Percentiles rank a stretch among this genome's conserved stretches.
These are phyloP conservation scores for Phytophthora litchii DNA, from an alignment of 352 stramenopile genomes.

Conservation along the genomic window DNA sequence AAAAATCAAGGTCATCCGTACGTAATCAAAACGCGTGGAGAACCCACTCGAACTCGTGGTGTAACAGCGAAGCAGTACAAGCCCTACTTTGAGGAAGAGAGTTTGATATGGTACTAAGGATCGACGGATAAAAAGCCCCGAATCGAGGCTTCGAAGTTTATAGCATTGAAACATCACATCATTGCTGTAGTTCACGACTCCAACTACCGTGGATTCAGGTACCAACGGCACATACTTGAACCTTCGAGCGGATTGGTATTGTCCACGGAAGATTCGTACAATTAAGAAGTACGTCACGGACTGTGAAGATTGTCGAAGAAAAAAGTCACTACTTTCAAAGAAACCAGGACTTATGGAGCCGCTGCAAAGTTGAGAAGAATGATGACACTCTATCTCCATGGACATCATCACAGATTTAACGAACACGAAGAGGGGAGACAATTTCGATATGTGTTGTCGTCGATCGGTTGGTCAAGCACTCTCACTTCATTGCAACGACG, in stretches of 20 bases:
- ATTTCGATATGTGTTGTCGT: too few relatives aligned
- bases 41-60: slow-evolving; percentile 2
- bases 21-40: too few relatives aligned
- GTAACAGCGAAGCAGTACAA: slow-evolving; percentile 3
- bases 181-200: too few relatives aligned
- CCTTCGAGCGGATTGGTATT: not conserved
- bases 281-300: slow-evolving; percentile 11
- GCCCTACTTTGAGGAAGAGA: not conserved
- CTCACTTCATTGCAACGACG: slow-evolving; percentile 8
- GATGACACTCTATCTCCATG: too few relatives aligned
- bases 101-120: too few relatives aligned
- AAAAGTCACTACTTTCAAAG: slow-evolving; percentile 11
- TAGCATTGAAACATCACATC: too few relatives aligned
- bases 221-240: too few relatives aligned
- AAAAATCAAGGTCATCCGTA: slow-evolving; percentile 9
- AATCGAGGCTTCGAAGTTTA: not conserved
- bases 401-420: too few relatives aligned
- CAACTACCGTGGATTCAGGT: too few relatives aligned
- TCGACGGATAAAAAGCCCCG: not conserved
- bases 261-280: not conserved
- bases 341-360: too few relatives aligned
- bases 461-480: slow-evolving; percentile 6
- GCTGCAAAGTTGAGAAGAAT: too few relatives aligned
- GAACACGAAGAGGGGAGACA: too few relatives aligned
- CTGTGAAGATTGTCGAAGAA: slow-evolving; percentile 10